These are phyloP conservation scores for Phytophthora niederhauseri DNA, from an alignment of 352 stramenopile genomes.

Conservation along the genomic window DNA sequence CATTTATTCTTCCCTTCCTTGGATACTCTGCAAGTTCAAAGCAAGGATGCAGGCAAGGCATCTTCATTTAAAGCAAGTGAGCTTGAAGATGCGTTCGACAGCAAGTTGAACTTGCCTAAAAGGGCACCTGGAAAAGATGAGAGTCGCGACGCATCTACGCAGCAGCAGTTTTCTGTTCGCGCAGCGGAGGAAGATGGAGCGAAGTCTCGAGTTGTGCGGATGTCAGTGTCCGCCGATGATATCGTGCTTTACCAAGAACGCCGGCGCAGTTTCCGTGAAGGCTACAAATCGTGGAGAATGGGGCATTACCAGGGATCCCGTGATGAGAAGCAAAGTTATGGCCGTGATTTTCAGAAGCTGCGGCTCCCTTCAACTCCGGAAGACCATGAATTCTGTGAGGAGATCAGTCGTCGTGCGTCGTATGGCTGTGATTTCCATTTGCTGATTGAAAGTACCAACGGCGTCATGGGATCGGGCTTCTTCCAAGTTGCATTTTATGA, in stretches of 20 bases:
- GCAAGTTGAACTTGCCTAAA: slow-evolving; percentile 7
- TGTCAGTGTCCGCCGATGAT: slow-evolving; percentile 83
- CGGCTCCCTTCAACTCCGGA: slow-evolving; percentile 61
- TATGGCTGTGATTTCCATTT: slow-evolving; percentile 81
- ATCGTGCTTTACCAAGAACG: slow-evolving; percentile 87
- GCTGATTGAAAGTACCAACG: slow-evolving; percentile 67
- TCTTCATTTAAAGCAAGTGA: slow-evolving; percentile 6
- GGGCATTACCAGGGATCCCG: slow-evolving; percentile 73
- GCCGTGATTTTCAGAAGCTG: slow-evolving; percentile 51
- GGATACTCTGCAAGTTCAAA: slow-evolving; percentile 54
- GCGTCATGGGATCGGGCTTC: slow-evolving; percentile 65
- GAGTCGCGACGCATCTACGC: slow-evolving; percentile 8
- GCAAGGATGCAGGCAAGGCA: slow-evolving; percentile 35
- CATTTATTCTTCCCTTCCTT: slow-evolving; percentile 70
- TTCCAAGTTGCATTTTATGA: slow-evolving; percentile 91
- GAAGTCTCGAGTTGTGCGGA: slow-evolving; percentile 42
- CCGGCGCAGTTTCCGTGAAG: slow-evolving; percentile 78
- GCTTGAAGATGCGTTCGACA: slow-evolving; percentile 18
- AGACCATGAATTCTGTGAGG: slow-evolving; percentile 82
- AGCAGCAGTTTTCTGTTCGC: slow-evolving; percentile 43
- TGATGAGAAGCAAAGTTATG: slow-evolving; percentile 70
- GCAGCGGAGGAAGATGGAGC: slow-evolving; percentile 33
- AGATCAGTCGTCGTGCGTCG: slow-evolving; percentile 55
- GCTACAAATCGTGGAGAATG: slow-evolving; percentile 89
- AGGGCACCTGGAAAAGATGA: slow-evolving; percentile 23